Evolutionary conservation across 2,329 filamentous ascomycete genomes (phyloP).

Genomic region (Clarireedia homoeocarpa): DNA sequence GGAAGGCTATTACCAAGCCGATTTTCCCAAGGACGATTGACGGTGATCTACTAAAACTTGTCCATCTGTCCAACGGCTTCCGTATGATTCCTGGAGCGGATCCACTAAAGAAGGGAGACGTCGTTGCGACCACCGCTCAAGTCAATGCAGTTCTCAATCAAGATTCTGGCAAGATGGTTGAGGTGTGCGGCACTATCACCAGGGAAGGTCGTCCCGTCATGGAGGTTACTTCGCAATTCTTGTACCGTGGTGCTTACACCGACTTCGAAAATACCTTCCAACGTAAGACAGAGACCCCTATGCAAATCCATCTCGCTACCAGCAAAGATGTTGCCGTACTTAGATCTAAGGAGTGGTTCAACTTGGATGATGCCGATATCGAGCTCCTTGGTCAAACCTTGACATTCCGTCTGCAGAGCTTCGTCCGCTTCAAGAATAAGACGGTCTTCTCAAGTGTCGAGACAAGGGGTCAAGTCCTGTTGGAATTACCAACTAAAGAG

Average conservation of each 20-base stretch:
- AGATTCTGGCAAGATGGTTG: slow-evolving; percentile 98
- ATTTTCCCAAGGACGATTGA: slow-evolving; percentile 97
- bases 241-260: slow-evolving; percentile 87
- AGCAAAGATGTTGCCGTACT: slow-evolving; percentile 90
- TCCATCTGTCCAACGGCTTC: slow-evolving; percentile 96
- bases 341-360: slow-evolving; percentile 97
- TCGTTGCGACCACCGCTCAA: slow-evolving; percentile 85
- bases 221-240: slow-evolving; percentile 97
- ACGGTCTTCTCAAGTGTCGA: slow-evolving; percentile 84
- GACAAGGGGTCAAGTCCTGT: slow-evolving; percentile 83
- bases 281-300: slow-evolving; percentile 89
- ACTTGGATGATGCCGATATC: slow-evolving; percentile 72
- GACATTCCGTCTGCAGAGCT: slow-evolving; percentile 88
- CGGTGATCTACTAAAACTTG: slow-evolving; percentile 89
- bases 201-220: slow-evolving; percentile 81
- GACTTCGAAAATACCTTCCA: slow-evolving; percentile 99
- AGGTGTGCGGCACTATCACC: slow-evolving; percentile 94
- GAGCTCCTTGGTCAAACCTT: slow-evolving; percentile 89
- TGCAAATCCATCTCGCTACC: slow-evolving; percentile 82
- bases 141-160: slow-evolving; percentile 98
- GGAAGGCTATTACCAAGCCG: slow-evolving; percentile 98
- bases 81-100: slow-evolving; percentile 95
- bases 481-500: slow-evolving; percentile 95
- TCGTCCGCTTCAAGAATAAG: slow-evolving; percentile 93
- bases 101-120: slow-evolving; percentile 90